Evolutionary conservation across 345 rosid species (phyloP), one percentile per base, ranked within the genome.

Genomic region (Gossypium rotundifolium): DNA sequence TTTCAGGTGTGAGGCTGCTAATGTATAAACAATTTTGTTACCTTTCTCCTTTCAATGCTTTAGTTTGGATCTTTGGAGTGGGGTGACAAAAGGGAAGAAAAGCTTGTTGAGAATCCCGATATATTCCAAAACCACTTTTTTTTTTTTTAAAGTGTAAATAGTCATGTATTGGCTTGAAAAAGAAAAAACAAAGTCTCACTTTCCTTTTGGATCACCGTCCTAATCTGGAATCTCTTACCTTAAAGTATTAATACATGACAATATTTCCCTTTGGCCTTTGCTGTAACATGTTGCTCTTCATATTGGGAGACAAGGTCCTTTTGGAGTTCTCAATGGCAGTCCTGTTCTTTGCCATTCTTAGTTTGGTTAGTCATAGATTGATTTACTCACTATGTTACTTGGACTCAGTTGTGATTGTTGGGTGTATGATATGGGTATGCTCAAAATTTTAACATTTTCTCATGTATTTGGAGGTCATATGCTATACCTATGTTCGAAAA

Each of bases 1-100:
- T 82, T 79, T 74, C 90, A 78, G 94, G 94, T 88, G 25, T 70
- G 79, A 17, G 42, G 58, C 55, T 17, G 44, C 6, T 68, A 67
- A 70, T 72, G 11, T 18, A 72, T 38, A 20, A 54, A 20, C 42
- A 20, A 42, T 44, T 72, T 22, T 22, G 45, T 46, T 72, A 42
- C 40, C n/a, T 55, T 23, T 23, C 22, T 44, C 46, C 20, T 72
- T 42, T 55, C 54, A 33, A 20, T 8, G 33, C 11, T 25, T 49
- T 68, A 3, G 42, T 68, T 68, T 14, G 20, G 4, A 25, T 49
- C 22, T 48, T 68, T 25, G 44, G 58, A 49, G 57, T 49, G 58
- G 57, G 58, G 17, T 14, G 14, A 11, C 61, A 22, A 45, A 22
- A 45, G 44, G 45, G 54, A 70, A 52, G 54, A 55, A 58, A 22